Percentiles rank a stretch among this genome's conserved stretches.
phyloP scores from a whole-genome alignment of 2,329 filamentous ascomycete species.

The Onygenales sp. region DNA sequence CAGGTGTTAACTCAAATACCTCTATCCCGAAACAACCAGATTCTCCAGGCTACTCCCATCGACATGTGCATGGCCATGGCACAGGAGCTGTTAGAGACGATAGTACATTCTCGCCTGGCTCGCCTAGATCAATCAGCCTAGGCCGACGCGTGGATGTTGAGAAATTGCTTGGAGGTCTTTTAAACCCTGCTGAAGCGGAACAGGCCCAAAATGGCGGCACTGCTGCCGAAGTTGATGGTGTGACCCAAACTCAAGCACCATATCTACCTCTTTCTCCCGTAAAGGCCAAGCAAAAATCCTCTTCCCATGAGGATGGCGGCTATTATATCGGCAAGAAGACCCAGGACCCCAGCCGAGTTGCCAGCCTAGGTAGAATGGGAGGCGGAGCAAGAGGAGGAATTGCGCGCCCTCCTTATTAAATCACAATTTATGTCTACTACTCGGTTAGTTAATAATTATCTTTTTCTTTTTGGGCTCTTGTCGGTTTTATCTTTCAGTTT shows the following conservation, averaged over 20 bases:
- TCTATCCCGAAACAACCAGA: neutral
- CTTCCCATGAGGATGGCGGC: neutral
- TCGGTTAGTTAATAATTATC: neutral
- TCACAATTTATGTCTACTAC: neutral
- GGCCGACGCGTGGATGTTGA: slow-evolving; percentile 23
- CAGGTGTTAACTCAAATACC: neutral
- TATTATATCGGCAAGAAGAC: neutral
- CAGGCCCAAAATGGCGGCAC: slow-evolving; percentile 3
- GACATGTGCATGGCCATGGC: neutral
- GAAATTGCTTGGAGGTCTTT: slow-evolving; percentile 28
- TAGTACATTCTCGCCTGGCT: neutral
- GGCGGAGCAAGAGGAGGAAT: slow-evolving; percentile 11
- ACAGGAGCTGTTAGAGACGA: neutral
- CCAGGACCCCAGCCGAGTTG: neutral
- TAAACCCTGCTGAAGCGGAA: slow-evolving; percentile 17
- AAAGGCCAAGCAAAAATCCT: neutral
- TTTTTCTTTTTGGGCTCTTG: neutral
- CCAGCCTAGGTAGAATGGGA: neutral
- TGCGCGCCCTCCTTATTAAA: slow-evolving; percentile 17
- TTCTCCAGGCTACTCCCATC: neutral
- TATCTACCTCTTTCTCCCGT: neutral
- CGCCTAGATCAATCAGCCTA: slow-evolving; percentile 6
- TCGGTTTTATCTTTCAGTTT: neutral
- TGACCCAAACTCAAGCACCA: neutral
- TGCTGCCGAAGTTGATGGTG: neutral